Evolutionary conservation across 208 protist species (phyloP).

Genomic region (Acanthamoeba royreba): DNA sequence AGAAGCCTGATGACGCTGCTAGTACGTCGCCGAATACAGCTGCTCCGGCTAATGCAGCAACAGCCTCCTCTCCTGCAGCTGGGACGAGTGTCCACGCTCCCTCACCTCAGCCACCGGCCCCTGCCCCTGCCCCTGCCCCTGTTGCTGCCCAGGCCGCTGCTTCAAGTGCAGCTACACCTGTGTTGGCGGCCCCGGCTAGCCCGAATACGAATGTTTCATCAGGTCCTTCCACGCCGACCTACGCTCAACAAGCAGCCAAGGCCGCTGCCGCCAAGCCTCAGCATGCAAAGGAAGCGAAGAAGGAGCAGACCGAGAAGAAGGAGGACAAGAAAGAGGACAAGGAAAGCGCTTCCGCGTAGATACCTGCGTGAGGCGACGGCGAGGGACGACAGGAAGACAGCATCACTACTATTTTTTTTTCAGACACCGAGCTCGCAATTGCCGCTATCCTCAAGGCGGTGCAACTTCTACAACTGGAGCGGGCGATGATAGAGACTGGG

Average conservation of each 20-base stretch:
- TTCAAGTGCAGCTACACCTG: no score
- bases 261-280: not conserved
- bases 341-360: constrained; percentile 21
- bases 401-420: no score
- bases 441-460: no score
- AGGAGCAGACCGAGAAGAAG: constrained; percentile 12
- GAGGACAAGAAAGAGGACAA: constrained; percentile 1
- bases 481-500: no score
- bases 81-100: no score
- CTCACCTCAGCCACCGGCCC: not conserved
- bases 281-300: not conserved
- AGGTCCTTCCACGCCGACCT: not conserved
- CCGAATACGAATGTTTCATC: not conserved
- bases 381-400: no score
- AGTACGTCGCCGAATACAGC: not conserved
- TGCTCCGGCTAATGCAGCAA: not conserved
- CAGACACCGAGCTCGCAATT: no score
- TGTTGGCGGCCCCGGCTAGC: no score
- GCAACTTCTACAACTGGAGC: no score
- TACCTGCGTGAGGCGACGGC: no score
- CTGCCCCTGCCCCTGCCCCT: not conserved
- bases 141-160: not conserved
- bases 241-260: not conserved
- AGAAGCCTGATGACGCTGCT: not conserved
- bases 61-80: not conserved